Conservation (phyloP, 2,329 filamentous ascomycete genomes). For the Paraphoma chrysanthemicola region DNA sequence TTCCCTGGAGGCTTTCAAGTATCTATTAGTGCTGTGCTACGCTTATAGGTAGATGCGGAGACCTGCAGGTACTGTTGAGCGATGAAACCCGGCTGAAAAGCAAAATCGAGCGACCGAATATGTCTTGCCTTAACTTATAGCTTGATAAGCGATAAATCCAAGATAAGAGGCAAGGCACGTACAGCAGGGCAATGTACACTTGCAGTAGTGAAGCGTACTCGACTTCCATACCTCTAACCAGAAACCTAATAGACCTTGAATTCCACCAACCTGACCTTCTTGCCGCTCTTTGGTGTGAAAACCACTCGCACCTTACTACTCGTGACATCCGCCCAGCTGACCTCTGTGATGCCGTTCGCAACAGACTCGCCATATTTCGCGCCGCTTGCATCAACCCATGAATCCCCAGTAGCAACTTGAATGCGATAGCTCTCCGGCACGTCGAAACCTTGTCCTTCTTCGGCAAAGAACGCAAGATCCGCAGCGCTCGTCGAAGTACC, state of each 20-base stretch:
- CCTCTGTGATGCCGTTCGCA: slow-evolving; percentile 48
- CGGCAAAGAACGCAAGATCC: slow-evolving; percentile 49
- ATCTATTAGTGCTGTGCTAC: no score
- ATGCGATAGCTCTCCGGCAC: slow-evolving; percentile 39
- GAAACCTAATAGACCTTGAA: slow-evolving; percentile 44
- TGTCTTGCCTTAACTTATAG: no score
- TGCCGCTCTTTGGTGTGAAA: slow-evolving; percentile 41
- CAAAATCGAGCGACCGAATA: no score
- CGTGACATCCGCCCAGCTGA: slow-evolving; percentile 34
- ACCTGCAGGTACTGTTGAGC: no score
- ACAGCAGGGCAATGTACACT: no score
- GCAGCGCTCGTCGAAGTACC: slow-evolving; percentile 34
- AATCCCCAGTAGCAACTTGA: slow-evolving; percentile 27
- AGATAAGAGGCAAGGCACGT: no score
- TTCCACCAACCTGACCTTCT: slow-evolving; percentile 47
- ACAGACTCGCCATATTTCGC: slow-evolving; percentile 29
- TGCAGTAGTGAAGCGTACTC: neutral
- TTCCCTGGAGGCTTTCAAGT: no score
- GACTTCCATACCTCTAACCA: neutral
- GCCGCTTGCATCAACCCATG: slow-evolving; percentile 38
- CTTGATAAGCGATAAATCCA: no score
- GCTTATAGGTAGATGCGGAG: no score
- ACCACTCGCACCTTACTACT: slow-evolving; percentile 37
- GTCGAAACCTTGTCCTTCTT: slow-evolving; percentile 36
- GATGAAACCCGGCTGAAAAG: no score